Evolutionary conservation across 2,329 filamentous ascomycete genomes (phyloP), one percentile per base, ranked within the genome.

Genomic region (Neofusicoccum cordaticola): DNA sequence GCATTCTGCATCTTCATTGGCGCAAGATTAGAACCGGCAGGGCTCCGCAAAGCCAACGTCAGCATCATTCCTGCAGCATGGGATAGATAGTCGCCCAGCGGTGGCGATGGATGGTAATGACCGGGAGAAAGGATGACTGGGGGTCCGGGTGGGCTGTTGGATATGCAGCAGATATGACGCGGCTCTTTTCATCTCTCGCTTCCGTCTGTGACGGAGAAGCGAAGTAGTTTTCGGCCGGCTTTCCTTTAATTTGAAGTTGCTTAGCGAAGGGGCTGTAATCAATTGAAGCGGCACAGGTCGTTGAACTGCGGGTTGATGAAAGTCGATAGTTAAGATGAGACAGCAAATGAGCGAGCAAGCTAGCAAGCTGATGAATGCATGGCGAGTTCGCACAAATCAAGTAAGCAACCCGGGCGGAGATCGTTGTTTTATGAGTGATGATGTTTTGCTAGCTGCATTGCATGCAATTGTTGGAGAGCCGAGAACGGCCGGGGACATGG

Each of bases 1-100:
- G 41, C 56, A 45, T 41, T 17, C 39, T 45, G 53, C 53, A 58
- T 58, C 34, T 58, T 37, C 27, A 60, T 60, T 45, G 56, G 56
- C 56, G 56, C 41, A 60, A 60, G 56, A 47, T 47, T 60, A 47
- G 41, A 60, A 11, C 31, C 22, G 56, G 56, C 56, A 9, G 56
- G 56, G 34, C 27, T 35, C 42, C 56, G 31, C 27, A 17, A 31
- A n/a, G 31, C 22, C 22, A 47, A 47, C 41, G 56, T 47, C 56
- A 35, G 42, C 41, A 47, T 22, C 41, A 13, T 41, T 56, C 35
- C 35, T 56, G 27, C 34, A 22, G 27, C 17, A 15, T 56, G 19
- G 37, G 12, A 42, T 9, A 39, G 37, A 12, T 4, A 11, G 11
- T 39, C 9, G 13, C 11, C 37, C 37, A 6, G 37, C 37, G 37